Evolutionary conservation across 1,139 yeast genomes (phyloP).

Genomic region (Martiniozyma asiatica): DNA sequence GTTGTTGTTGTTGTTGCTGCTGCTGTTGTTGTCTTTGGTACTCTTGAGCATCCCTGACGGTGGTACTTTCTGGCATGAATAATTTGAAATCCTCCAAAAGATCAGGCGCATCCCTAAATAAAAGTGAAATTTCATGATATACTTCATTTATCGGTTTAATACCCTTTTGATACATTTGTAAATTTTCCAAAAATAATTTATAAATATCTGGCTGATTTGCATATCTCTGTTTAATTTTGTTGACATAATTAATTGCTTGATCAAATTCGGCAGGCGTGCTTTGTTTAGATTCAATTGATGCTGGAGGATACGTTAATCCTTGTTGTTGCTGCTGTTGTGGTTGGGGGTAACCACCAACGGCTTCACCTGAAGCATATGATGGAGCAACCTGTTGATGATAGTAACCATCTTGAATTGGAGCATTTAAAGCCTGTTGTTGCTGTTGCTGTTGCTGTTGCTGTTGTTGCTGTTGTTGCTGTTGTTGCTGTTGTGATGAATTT

Average conservation of each 20-base stretch:
- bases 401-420: slow-evolving; percentile 2
- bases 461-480: slow-evolving; percentile 3
- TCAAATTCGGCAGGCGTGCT: slow-evolving; percentile 92
- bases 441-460: slow-evolving; percentile 6
- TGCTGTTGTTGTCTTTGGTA: slow-evolving; percentile 13
- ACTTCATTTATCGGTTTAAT: slow-evolving; percentile 93
- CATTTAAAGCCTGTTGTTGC: slow-evolving; percentile 9
- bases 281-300: slow-evolving; percentile 17
- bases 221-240: slow-evolving; percentile 87
- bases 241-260: slow-evolving; percentile 92
- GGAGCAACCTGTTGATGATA: slow-evolving; percentile 10
- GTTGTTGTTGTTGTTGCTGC: slow-evolving; percentile 17
- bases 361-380: slow-evolving; percentile 7
- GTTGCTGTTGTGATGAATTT: slow-evolving; percentile 2
- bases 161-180: slow-evolving; percentile 93
- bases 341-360: slow-evolving; percentile 5
- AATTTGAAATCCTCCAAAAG: slow-evolving; percentile 88
- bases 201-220: slow-evolving; percentile 92
- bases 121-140: slow-evolving; percentile 78
- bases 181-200: slow-evolving; percentile 84
- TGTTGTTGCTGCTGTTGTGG: slow-evolving; percentile 9
- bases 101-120: slow-evolving; percentile 91
- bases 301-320: too few relatives aligned
- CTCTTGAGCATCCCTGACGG: slow-evolving; percentile 20
- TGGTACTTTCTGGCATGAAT: slow-evolving; percentile 83